Conservation (phyloP, 371 early-diverging fungal species). For the Umbelopsis sp. region DNA sequence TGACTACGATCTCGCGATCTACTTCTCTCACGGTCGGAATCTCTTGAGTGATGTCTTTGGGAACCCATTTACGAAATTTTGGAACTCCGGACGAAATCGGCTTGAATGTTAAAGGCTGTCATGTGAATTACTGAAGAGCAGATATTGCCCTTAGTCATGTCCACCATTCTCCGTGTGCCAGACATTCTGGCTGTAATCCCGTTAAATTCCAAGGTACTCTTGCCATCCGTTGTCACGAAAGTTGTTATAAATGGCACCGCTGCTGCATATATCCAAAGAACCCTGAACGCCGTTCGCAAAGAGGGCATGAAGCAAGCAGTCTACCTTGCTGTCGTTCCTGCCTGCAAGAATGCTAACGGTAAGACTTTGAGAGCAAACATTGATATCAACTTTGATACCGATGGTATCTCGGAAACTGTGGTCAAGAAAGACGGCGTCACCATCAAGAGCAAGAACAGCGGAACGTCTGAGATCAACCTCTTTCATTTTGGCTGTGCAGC, state of each 20-base stretch:
- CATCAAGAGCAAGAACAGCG: not conserved
- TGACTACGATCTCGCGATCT: conserved; percentile 8
- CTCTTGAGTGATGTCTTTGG: conserved; percentile 6
- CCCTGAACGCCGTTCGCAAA: conserved; percentile 27
- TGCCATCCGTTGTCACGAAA: conserved; percentile 41
- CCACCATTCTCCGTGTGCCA: conserved; percentile 22
- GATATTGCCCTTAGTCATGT: conserved; percentile 1
- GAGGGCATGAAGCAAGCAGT: conserved; percentile 16
- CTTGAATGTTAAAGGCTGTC: not conserved
- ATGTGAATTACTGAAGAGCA: not conserved
- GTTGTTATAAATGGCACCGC: conserved; percentile 38
- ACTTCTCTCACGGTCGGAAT: conserved; percentile 11
- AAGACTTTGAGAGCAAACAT: not conserved
- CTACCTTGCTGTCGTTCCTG: conserved; percentile 34
- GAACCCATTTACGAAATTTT: conserved; percentile 6
- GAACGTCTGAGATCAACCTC: not conserved
- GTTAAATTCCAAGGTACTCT: conserved; percentile 37
- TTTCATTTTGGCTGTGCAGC: conserved; percentile 45
- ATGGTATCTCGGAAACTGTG: not conserved
- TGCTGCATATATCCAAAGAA: conserved; percentile 37
- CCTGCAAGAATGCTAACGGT: conserved; percentile 2
- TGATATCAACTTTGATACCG: not conserved
- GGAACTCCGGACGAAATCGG: not conserved
- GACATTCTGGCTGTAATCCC: conserved; percentile 35
- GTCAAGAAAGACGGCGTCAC: not conserved